These are phyloP conservation scores for Candida neerlandica DNA, from an alignment of 1,139 yeast species.

Conservation along the genomic window DNA sequence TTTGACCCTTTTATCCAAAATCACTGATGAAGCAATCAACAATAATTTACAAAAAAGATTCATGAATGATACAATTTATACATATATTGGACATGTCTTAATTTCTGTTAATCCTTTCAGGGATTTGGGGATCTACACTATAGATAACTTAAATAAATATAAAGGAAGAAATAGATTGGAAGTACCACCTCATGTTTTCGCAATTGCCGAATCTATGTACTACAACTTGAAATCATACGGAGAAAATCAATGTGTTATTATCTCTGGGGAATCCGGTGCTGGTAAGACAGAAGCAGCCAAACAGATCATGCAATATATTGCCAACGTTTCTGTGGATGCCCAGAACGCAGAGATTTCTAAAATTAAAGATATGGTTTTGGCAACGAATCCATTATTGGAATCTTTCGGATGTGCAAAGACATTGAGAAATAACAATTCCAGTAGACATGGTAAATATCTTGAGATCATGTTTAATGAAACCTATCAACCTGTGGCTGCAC, in stretches of 20 bases:
- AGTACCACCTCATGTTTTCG: constrained; percentile 98
- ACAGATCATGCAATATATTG: constrained; percentile 97
- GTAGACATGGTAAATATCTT: constrained; percentile 95
- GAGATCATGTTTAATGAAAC: constrained; percentile 81
- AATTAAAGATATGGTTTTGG: constrained; percentile 96
- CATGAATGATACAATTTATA: constrained; percentile 86
- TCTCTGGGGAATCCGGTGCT: constrained; percentile 98
- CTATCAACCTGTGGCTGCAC: constrained; percentile 92
- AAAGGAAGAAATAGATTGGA: constrained; percentile 92
- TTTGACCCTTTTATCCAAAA: constrained; percentile 82
- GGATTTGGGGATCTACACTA: constrained; percentile 93
- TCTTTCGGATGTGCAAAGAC: constrained; percentile 99
- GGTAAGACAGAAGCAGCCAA: constrained; percentile 99
- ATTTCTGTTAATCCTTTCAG: constrained; percentile 97
- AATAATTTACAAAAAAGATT: constrained; percentile 89
- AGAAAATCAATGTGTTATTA: constrained; percentile 96
- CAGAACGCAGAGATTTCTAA: constrained; percentile 63
- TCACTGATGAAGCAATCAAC: constrained; percentile 90
- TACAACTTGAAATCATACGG: constrained; percentile 92
- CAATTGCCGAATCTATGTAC: constrained; percentile 96
- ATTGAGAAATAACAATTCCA: constrained; percentile 90
- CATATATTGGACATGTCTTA: constrained; percentile 84
- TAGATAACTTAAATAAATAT: constrained; percentile 70
- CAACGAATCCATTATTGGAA: constrained; percentile 94
- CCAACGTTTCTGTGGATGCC: constrained; percentile 64